Conservation (phyloP, 73 alveolate genomes). For the Tetrahymena elliotti region DNA sequence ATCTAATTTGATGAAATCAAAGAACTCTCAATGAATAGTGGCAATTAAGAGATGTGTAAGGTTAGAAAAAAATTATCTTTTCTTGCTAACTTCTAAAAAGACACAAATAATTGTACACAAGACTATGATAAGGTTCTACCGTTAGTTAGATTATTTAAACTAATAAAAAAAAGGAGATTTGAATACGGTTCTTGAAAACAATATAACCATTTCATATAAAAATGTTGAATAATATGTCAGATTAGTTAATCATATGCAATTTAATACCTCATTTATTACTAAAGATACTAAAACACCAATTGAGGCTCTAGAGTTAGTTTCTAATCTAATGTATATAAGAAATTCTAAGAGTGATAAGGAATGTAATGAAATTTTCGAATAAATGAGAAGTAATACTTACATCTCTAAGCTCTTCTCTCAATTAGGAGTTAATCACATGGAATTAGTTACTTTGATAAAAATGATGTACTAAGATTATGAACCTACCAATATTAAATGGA, state of each 20-base stretch:
- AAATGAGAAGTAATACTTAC: neutral
- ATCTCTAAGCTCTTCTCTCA: neutral
- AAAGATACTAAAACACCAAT: neutral
- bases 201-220: neutral
- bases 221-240: neutral
- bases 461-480: neutral
- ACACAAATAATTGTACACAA: neutral
- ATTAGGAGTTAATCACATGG: neutral
- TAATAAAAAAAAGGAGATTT: neutral
- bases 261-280: neutral
- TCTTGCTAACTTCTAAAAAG: neutral
- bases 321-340: neutral
- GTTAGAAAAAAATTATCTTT: too few relatives aligned
- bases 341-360: neutral
- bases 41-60: too few relatives aligned
- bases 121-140: neutral
- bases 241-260: neutral
- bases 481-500: neutral
- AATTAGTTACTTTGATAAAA: neutral
- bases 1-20: too few relatives aligned
- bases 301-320: neutral
- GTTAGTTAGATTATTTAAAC: neutral
- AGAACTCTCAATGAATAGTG: too few relatives aligned
- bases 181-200: neutral
- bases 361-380: neutral